A percentile compares a stretch with the other conserved stretches of the same genome.
Evolutionary conservation across 441 rosid species (phyloP).

Genomic region (Viola pubescens): DNA sequence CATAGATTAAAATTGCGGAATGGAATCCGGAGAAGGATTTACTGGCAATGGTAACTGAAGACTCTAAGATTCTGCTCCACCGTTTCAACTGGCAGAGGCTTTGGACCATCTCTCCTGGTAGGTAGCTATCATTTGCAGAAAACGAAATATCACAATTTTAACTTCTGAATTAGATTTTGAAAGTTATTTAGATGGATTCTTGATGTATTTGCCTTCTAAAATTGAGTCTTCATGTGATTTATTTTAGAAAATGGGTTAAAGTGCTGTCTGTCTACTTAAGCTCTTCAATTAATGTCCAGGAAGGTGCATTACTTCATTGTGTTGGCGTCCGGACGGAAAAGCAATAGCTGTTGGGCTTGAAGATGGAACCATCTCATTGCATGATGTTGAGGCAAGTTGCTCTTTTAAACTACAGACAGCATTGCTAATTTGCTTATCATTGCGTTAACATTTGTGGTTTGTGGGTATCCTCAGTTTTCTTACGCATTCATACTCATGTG

Average conservation of each 20-base stretch:
- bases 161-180: neutral
- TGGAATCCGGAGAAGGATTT: slow-evolving; percentile 96
- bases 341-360: slow-evolving; percentile 77
- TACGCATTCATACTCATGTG: neutral
- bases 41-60: slow-evolving; percentile 77
- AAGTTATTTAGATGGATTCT: neutral
- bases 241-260: neutral
- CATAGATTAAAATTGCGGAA: slow-evolving; percentile 62
- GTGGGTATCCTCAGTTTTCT: neutral
- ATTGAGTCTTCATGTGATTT: neutral
- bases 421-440: neutral
- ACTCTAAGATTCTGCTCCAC: slow-evolving; percentile 71
- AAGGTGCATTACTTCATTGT: slow-evolving; percentile 57
- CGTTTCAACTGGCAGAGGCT: slow-evolving; percentile 93
- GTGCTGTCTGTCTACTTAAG: neutral
- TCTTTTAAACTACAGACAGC: neutral
- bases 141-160: neutral
- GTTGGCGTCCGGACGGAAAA: slow-evolving; percentile 92
- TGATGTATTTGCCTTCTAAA: neutral
- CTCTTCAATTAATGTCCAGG: slow-evolving; percentile 28
- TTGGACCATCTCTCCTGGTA: slow-evolving; percentile 78
- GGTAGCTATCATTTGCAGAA: neutral
- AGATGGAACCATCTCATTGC: slow-evolving; percentile 70
- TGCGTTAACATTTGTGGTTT: neutral
- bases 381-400: slow-evolving; percentile 69